Percentiles rank a stretch among this genome's conserved stretches.
Evolutionary conservation across 306 rosid species (phyloP).

Genomic region (Medicago lupulina): DNA sequence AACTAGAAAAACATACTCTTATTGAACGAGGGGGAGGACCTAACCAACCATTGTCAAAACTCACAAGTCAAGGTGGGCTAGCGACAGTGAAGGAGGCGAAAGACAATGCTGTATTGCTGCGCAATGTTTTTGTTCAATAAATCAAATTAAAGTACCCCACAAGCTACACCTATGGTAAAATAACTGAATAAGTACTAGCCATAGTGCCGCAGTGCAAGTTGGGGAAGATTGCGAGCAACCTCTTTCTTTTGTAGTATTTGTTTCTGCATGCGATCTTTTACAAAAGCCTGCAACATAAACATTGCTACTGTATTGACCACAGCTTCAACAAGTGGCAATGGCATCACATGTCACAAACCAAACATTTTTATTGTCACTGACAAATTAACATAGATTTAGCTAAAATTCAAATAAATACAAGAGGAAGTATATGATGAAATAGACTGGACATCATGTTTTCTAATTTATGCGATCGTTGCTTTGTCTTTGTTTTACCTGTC

Average conservation of each 20-base stretch:
- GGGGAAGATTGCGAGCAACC: neutral
- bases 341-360: slow-evolving; percentile 3
- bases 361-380: neutral
- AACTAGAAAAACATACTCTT: too few species aligned
- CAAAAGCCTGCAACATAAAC: slow-evolving; percentile 8
- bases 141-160: slow-evolving; percentile 1
- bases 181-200: neutral
- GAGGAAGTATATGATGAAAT: neutral
- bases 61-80: neutral
- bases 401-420: slow-evolving; percentile 3
- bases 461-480: neutral
- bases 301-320: neutral
- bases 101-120: slow-evolving; percentile 1
- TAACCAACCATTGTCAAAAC: neutral
- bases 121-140: neutral
- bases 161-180: neutral
- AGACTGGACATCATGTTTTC: neutral
- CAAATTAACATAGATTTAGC: neutral
- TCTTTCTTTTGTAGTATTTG: neutral
- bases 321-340: neutral
- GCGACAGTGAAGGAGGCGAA: neutral
- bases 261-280: neutral
- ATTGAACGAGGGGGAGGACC: too few species aligned
- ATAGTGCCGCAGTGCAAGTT: slow-evolving; percentile 12
- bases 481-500: slow-evolving; percentile 1